phyloP scores from a whole-genome alignment of 2,329 filamentous ascomycete genomes.

The Fusarium sp. region DNA sequence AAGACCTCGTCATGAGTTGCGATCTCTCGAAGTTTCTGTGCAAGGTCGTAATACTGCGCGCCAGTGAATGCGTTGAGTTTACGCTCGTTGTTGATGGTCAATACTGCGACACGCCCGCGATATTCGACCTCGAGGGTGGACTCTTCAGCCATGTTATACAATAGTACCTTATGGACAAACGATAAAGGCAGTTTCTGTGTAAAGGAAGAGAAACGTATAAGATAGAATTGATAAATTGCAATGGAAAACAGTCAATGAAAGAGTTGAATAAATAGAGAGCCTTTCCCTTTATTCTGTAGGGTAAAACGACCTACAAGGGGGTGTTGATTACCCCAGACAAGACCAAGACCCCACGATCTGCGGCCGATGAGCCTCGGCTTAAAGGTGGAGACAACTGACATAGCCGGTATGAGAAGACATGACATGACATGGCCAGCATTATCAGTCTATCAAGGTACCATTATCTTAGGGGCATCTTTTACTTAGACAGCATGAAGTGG shows the following conservation, averaged over 20 bases:
- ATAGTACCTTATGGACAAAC: no score
- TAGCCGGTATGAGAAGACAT: neutral
- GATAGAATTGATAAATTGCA: neutral
- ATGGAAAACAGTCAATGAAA: neutral
- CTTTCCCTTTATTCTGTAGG: slow-evolving; percentile 16
- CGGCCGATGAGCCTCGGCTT: slow-evolving; percentile 39
- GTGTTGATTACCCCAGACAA: slow-evolving; percentile 16
- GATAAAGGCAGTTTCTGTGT: neutral
- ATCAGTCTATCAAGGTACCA: neutral
- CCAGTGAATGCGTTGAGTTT: slow-evolving; percentile 87
- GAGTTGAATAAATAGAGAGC: neutral
- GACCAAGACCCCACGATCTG: slow-evolving; percentile 37
- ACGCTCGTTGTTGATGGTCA: slow-evolving; percentile 85
- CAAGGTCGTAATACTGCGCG: slow-evolving; percentile 80
- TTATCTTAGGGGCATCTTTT: neutral
- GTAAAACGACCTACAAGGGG: slow-evolving; percentile 15
- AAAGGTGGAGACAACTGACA: slow-evolving; percentile 1
- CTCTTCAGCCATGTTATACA: slow-evolving; percentile 30
- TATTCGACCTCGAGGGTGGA: slow-evolving; percentile 54
- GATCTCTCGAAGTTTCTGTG: slow-evolving; percentile 78
- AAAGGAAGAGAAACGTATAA: no score
- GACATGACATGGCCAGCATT: neutral
- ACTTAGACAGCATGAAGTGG: no score
- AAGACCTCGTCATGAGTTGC: slow-evolving; percentile 82
- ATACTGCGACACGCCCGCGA: slow-evolving; percentile 66